phyloP scores from a whole-genome alignment of 2,329 filamentous ascomycete species.

The Aspergillus versicolor region DNA sequence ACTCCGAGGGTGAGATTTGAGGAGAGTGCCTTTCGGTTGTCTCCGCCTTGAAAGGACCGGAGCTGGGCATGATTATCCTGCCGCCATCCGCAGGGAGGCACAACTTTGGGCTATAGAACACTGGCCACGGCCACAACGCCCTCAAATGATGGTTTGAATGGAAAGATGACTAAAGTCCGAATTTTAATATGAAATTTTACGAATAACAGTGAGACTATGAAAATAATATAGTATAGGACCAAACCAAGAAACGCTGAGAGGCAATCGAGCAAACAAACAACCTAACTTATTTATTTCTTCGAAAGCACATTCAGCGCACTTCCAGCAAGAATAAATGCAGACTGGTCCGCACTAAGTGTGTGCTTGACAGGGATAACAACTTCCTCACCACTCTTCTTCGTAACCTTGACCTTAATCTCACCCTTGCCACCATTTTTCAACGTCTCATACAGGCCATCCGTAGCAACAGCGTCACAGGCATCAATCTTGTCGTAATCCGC shows the following conservation, averaged over 20 bases:
- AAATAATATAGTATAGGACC: not conserved
- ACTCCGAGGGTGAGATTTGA: no score
- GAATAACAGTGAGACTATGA: not conserved
- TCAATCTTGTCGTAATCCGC: slow-evolving; percentile 80
- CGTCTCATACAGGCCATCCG: slow-evolving; percentile 80
- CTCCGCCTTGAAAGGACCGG: no score
- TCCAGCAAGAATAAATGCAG: slow-evolving; percentile 86
- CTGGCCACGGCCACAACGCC: no score
- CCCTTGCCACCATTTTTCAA: slow-evolving; percentile 47
- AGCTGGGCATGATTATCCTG: no score
- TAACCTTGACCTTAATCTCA: slow-evolving; percentile 21
- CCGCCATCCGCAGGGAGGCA: no score
- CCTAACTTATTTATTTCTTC: slow-evolving; percentile 27
- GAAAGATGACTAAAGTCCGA: not conserved
- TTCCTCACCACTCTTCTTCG: slow-evolving; percentile 56
- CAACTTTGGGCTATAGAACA: no score
- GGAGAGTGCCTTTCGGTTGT: no score
- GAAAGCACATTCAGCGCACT: slow-evolving; percentile 90
- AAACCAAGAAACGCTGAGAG: not conserved
- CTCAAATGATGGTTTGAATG: no score
- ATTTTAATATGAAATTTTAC: not conserved
- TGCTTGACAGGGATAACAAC: slow-evolving; percentile 77
- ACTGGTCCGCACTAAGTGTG: slow-evolving; percentile 85
- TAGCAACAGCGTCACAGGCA: slow-evolving; percentile 80
- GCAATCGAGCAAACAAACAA: not conserved